Percentiles rank a stretch among this genome's conserved stretches.
Conservation (phyloP, 148 eudicot genomes). For the Beta vulgaris region DNA sequence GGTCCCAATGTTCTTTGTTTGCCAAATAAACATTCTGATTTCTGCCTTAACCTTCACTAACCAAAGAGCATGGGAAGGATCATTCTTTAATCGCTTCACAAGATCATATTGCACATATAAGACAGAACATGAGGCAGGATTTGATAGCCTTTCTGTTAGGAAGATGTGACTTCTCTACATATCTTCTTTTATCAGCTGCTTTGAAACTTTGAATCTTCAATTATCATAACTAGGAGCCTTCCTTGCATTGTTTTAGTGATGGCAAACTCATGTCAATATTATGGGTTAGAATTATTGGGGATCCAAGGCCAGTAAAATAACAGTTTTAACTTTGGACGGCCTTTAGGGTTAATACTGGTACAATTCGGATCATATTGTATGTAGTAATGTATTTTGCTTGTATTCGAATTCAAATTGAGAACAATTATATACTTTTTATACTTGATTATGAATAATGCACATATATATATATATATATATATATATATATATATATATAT, state of each 20-base stretch:
- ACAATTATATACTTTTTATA: too few relatives aligned
- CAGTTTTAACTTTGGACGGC: too few relatives aligned
- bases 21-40: background rate
- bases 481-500: too few relatives aligned
- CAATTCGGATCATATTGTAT: too few relatives aligned
- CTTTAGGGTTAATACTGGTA: too few relatives aligned
- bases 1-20: constrained; percentile 14
- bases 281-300: background rate
- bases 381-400: too few relatives aligned
- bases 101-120: constrained; percentile 22
- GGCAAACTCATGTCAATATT: background rate
- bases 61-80: constrained; percentile 23
- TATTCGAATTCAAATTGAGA: too few relatives aligned
- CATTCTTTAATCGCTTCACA: background rate
- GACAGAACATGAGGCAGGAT: constrained; percentile 30
- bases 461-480: too few relatives aligned
- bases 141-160: constrained; percentile 25
- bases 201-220: background rate
- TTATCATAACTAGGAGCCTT: background rate
- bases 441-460: too few relatives aligned
- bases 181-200: background rate
- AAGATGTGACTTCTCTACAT: background rate
- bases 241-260: background rate
- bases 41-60: constrained; percentile 2
- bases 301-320: background rate